Base-by-base conservation (phyloP, 257 asterid species). In the Mitragyna speciosa region DNA sequence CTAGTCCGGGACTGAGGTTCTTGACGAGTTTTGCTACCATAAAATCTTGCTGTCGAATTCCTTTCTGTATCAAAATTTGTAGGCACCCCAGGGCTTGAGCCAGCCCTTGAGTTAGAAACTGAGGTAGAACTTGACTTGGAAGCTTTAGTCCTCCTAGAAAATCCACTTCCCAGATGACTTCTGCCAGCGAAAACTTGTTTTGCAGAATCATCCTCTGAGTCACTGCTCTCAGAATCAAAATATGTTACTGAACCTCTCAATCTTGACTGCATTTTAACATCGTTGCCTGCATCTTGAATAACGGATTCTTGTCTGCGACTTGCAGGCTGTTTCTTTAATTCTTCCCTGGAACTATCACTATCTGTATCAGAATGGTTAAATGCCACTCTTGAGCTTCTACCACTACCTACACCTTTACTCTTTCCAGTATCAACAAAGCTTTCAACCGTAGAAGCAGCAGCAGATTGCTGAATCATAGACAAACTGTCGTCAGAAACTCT, bases 131-230 rank as follows among this genome's bases (percentile, higher is more conserved):
- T 63, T 63, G 89, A 69, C 47, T 86, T 59, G 77, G 84, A 77
- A 75, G 85, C 88, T 84, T 92, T 92, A 69, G 98, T 90, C 85
- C 97, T 87, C 64, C 89, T 91, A 79, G 98, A 90, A 78, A 92
- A 30, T 82, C 89, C 92, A 86, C 89, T 76, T 51, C 82, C 88
- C 77, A 83, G 36, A 73, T 73, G 86, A 78, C 76, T 82, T 83
- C 85, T 92, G 54, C 88, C 72, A 43, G 82, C 17, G 67, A 67
- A 54, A 47, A 88, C 78, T 78, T 73, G 87, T 78, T 81, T 80
- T 16, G 88, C 88, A 79, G 83, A 83, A 81, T 85, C 91, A 75
- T 86, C 92, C 77, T 94, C 97, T 15, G 83, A 86, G 84, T 91
- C 92, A 24, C 91, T 89, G 78, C 81, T 84, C 77, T 84, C 88